Evolutionary conservation across 192 early-diverging fungal species (phyloP).

Genomic region (Coemansia aciculifera): DNA sequence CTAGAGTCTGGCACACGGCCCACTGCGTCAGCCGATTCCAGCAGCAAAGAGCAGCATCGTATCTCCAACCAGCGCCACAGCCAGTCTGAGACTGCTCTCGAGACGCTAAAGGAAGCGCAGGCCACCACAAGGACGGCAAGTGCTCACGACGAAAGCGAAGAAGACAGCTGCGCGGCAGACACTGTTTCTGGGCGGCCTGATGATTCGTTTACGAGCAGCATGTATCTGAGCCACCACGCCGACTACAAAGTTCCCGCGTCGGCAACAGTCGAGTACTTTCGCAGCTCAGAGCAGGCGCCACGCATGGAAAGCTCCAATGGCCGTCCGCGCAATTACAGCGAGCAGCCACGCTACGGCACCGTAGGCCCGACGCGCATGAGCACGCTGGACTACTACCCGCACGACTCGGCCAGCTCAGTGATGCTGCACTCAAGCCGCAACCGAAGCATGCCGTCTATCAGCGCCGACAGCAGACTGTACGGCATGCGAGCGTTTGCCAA

Average conservation of each 20-base stretch:
- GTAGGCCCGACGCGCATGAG: constrained; percentile 28
- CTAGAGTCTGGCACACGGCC: constrained; percentile 20
- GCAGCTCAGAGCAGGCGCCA: constrained; percentile 23
- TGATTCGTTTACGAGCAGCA: constrained; percentile 8
- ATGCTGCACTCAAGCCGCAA: constrained; percentile 56
- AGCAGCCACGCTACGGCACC: constrained; percentile 8
- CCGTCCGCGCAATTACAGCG: constrained; percentile 35
- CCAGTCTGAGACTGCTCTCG: constrained; percentile 52
- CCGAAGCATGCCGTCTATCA: constrained; percentile 73
- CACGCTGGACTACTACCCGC: constrained; percentile 30
- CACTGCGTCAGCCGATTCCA: not conserved
- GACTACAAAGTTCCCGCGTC: constrained; percentile 44
- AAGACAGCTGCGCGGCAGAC: not conserved
- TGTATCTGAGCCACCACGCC: constrained; percentile 8
- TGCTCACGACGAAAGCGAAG: not conserved
- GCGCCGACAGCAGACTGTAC: constrained; percentile 53
- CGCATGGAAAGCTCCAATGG: constrained; percentile 5
- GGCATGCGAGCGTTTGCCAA: constrained; percentile 79
- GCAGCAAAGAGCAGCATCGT: constrained; percentile 6
- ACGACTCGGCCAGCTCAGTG: constrained; percentile 14
- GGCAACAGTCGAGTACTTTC: constrained; percentile 32
- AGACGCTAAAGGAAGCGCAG: constrained; percentile 40
- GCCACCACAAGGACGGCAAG: not conserved
- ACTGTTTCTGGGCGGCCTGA: not conserved
- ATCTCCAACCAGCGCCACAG: constrained; percentile 41